Evolutionary conservation across 805 yeast genomes (phyloP).

Genomic region (Candida lessepsii): DNA sequence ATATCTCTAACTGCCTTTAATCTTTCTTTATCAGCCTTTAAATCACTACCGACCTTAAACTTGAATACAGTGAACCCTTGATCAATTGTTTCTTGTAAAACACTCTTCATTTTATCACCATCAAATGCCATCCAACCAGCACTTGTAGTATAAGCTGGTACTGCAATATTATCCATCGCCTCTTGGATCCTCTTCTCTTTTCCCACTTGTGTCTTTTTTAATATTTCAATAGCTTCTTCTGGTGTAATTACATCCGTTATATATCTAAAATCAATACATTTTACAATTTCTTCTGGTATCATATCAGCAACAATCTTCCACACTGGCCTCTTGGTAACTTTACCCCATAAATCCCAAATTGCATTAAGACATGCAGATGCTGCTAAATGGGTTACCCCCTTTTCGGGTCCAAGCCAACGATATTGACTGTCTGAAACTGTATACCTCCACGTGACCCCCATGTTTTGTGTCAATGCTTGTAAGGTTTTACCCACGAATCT

Average conservation of each 20-base stretch:
- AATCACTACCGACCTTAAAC: slow-evolving; percentile 40
- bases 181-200: slow-evolving; percentile 21
- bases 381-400: slow-evolving; percentile 42
- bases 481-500: slow-evolving; percentile 32
- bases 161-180: slow-evolving; percentile 33
- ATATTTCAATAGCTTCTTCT: slow-evolving; percentile 35
- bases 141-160: slow-evolving; percentile 45
- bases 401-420: slow-evolving; percentile 48
- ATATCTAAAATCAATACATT: slow-evolving; percentile 41
- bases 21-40: slow-evolving; percentile 34
- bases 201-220: slow-evolving; percentile 26
- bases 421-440: slow-evolving; percentile 40
- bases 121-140: slow-evolving; percentile 46
- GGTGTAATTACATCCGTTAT: slow-evolving; percentile 45
- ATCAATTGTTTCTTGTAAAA: slow-evolving; percentile 26
- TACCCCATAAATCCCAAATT: slow-evolving; percentile 45
- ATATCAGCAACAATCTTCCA: slow-evolving; percentile 43
- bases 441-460: slow-evolving; percentile 41
- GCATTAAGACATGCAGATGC: slow-evolving; percentile 42
- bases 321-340: slow-evolving; percentile 33
- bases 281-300: slow-evolving; percentile 40
- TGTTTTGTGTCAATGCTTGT: slow-evolving; percentile 29
- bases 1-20: slow-evolving; percentile 37
- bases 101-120: slow-evolving; percentile 38
- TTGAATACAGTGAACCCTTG: slow-evolving; percentile 41